These are phyloP conservation scores for Russula ochroleuca DNA, from an alignment of 768 basidiomycete genomes.

Conservation along the genomic window DNA sequence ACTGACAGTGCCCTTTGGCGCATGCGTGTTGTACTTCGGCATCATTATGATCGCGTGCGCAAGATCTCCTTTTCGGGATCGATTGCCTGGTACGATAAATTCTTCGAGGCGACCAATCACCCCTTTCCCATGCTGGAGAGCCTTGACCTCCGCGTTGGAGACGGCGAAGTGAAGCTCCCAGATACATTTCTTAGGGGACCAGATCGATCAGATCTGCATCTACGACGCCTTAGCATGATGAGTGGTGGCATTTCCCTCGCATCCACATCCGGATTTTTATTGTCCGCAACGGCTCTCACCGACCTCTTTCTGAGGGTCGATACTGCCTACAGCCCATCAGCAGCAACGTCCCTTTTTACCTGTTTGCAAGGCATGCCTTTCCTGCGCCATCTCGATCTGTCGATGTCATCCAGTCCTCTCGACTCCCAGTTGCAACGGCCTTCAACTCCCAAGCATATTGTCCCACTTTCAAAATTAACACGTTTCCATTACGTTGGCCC, in stretches of 20 bases:
- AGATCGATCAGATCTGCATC: background rate
- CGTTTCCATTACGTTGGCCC: background rate
- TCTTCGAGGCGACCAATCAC: background rate
- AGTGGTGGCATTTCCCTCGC: background rate
- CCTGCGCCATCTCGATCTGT: background rate
- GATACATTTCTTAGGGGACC: background rate
- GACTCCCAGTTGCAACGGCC: background rate
- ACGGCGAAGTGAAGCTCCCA: background rate
- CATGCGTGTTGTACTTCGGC: background rate
- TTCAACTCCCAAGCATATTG: too few species aligned
- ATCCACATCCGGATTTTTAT: background rate
- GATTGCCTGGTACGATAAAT: background rate
- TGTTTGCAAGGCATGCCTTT: background rate
- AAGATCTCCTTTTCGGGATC: background rate
- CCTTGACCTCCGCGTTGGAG: background rate
- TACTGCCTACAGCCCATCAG: too few species aligned
- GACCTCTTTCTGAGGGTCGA: background rate
- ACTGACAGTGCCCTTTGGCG: background rate
- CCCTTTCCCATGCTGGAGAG: constrained; percentile 6
- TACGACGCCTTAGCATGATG: constrained; percentile 12
- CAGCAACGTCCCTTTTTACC: background rate
- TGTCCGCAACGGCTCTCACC: background rate
- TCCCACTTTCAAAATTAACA: background rate
- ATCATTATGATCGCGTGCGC: background rate
- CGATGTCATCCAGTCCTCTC: accelerated